These are phyloP conservation scores for Pythium insidiosum DNA, from an alignment of 352 stramenopile genomes.

Conservation along the genomic window DNA sequence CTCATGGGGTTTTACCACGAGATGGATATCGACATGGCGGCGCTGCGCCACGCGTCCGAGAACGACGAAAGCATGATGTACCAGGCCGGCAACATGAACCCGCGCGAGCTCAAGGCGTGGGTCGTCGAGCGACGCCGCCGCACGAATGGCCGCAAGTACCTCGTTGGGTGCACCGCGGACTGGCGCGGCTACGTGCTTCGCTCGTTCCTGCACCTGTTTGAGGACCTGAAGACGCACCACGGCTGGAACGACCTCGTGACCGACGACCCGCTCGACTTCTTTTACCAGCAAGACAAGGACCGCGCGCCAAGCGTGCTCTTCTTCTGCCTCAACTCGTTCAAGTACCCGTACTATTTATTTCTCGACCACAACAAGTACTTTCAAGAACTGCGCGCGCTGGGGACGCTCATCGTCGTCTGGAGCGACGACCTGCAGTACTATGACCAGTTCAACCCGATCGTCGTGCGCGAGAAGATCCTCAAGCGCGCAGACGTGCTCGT, in stretches of 20 bases:
- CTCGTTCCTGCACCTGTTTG: conserved; percentile 59
- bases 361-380: conserved; percentile 60
- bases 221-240: conserved; percentile 49
- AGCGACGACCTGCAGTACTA: conserved; percentile 78
- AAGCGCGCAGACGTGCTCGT: conserved; percentile 58
- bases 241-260: conserved; percentile 61
- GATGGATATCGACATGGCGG: conserved; percentile 69
- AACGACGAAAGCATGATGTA: conserved; percentile 34
- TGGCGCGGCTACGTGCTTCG: conserved; percentile 60
- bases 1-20: conserved; percentile 72
- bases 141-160: conserved; percentile 67
- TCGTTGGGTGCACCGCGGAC: conserved; percentile 53
- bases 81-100: conserved; percentile 23
- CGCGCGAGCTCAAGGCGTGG: conserved; percentile 52
- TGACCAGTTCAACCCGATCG: conserved; percentile 60
- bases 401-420: conserved; percentile 65
- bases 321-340: conserved; percentile 74
- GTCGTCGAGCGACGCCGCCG: conserved; percentile 42
- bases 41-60: conserved; percentile 23
- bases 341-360: conserved; percentile 54
- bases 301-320: conserved; percentile 58
- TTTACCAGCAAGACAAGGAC: conserved; percentile 55
- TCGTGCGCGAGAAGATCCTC: conserved; percentile 54
- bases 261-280: conserved; percentile 41
- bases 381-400: conserved; percentile 49